phyloP scores from a whole-genome alignment of 331 rosid species.

The Quercus phellos region DNA sequence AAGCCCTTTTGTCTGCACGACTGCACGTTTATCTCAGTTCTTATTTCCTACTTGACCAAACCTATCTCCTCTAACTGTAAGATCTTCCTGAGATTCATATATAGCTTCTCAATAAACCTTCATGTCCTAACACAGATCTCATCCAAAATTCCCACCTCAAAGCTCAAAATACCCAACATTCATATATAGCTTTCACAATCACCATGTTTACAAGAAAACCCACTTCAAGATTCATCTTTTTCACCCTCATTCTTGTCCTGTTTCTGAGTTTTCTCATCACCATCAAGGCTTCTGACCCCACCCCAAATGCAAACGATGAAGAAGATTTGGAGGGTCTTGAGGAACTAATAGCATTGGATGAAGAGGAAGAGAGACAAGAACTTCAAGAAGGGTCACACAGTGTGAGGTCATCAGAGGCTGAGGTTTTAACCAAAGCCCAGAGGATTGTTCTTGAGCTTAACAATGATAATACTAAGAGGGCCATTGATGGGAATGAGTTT shows the following conservation, averaged over 20 bases:
- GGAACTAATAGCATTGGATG: constrained; percentile 72
- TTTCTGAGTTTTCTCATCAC: constrained; percentile 25
- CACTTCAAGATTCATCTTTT: constrained; percentile 30
- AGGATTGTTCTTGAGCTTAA: constrained; percentile 79
- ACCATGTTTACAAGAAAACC: constrained; percentile 31
- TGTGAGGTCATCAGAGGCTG: constrained; percentile 67
- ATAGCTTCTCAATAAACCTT: background rate
- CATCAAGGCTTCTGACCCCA: constrained; percentile 34
- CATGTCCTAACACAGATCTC: constrained; percentile 29
- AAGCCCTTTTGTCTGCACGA: background rate
- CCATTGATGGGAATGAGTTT: constrained; percentile 57
- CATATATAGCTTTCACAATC: background rate
- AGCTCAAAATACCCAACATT: background rate
- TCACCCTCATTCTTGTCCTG: constrained; percentile 49
- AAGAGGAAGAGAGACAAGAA: constrained; percentile 47
- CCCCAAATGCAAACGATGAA: constrained; percentile 30
- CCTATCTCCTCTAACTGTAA: background rate
- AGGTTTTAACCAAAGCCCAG: constrained; percentile 72
- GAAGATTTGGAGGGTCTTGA: constrained; percentile 57
- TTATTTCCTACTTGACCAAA: constrained; percentile 1
- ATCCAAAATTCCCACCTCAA: constrained; percentile 2
- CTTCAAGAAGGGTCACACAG: constrained; percentile 12
- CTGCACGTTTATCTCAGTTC: background rate
- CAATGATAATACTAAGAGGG: constrained; percentile 59
- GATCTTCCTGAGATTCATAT: background rate